Base-by-base conservation (phyloP, 2,329 filamentous ascomycete genomes). In the Macrophomina tecta region DNA sequence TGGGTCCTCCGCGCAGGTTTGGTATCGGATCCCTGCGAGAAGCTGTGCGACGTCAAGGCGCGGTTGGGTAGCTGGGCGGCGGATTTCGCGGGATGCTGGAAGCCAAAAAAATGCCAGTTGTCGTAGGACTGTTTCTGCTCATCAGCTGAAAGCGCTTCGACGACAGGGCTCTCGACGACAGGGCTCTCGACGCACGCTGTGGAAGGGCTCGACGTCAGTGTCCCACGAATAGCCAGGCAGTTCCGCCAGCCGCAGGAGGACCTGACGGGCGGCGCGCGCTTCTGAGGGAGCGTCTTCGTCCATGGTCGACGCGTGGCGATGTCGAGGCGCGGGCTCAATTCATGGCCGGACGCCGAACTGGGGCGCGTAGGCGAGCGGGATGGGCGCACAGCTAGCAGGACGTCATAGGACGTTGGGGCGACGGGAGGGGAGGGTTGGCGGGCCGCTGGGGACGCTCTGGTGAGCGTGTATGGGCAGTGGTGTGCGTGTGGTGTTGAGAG, bases 41-140 rank as follows among this genome's bases (percentile, higher is more conserved):
- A 70, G 34, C 71, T 69, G 48, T 74, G 74, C 28, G 56, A 65
- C 63, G 69, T 69, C 18, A 70, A 53, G 42, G 71, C 65, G 71
- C 72, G 52, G 30, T 53, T 61, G 9, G 63, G 64, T 11, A 30
- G 53, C 49, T 32, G 28, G 46, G 16, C 9, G 18, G 46, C 38
- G 6, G 65, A 28, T 36, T 52, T 68, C 46, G 68, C 52, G 18
- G 72, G 62, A 63, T 74, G 75, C 45, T 78, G 73, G 64, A 72
- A 67, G 36, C 82, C 82, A 69, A 81, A 82, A 69, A 83, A 81
- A 72, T 84, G 82, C 93, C 94, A 98, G 82, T 94, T 93, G 77
- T 96, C 93, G 79, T 97, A 97, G 73, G 89, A 92, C 61, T 86
- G 81, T 18, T 18, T 23, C 42, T 34, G 30, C 11, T 69, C 9